Conservation (phyloP, 169 alveolate genomes). For the Cyclospora cayetanensis region DNA sequence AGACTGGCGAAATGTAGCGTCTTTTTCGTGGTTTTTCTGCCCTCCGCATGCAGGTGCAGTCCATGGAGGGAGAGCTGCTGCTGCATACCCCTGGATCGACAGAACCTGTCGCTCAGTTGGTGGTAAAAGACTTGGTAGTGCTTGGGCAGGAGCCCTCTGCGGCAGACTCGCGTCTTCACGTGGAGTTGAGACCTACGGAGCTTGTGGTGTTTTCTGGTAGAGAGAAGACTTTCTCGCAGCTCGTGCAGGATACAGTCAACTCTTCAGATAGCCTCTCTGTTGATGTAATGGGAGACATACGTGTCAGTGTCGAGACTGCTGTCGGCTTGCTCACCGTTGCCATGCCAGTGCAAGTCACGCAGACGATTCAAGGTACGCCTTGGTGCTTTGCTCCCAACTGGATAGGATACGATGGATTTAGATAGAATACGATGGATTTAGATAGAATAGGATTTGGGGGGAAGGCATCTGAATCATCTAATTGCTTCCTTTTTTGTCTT, state of each 20-base stretch:
- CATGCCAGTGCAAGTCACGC: slow-evolving; percentile 5
- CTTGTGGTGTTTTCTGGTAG: not conserved
- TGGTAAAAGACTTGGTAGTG: not conserved
- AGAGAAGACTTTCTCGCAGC: not conserved
- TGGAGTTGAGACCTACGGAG: not conserved
- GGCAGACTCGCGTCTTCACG: not conserved
- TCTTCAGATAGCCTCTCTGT: not conserved
- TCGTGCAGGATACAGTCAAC: slow-evolving; percentile 38
- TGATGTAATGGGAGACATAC: not conserved
- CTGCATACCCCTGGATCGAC: not conserved
- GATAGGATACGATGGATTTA: not conserved
- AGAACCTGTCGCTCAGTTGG: not conserved
- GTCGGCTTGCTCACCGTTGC: not conserved
- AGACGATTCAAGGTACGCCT: slow-evolving; percentile 23
- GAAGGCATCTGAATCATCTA: not conserved
- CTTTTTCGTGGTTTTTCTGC: no score
- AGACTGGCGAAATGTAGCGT: no score
- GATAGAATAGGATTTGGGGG: not conserved
- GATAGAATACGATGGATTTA: not conserved
- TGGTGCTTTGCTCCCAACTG: not conserved
- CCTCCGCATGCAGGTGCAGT: not conserved
- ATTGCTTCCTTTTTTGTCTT: not conserved
- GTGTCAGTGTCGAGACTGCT: not conserved
- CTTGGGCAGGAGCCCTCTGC: not conserved
- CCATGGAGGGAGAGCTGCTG: not conserved